Conservation (phyloP, 1,139 yeast species). For the Pichia sp. region DNA sequence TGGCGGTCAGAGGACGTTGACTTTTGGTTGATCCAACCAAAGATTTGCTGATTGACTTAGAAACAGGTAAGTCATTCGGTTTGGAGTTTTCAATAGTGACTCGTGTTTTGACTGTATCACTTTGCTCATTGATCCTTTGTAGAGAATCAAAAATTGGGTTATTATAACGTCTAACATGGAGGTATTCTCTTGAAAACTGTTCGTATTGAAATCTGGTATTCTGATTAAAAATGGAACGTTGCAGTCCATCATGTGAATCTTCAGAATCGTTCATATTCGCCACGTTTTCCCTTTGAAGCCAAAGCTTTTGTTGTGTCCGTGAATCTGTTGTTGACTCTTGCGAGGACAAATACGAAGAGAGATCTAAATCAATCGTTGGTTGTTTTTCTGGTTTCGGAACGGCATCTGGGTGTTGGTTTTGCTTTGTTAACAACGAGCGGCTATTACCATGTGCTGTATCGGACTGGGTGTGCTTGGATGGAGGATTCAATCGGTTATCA, state of each 20-base stretch:
- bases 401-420: neutral
- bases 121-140: conserved; percentile 20
- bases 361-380: conserved; percentile 7
- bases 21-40: no score
- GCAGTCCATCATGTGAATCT: conserved; percentile 6
- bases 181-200: conserved; percentile 63
- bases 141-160: conserved; percentile 65
- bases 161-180: conserved; percentile 57
- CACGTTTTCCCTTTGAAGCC: conserved; percentile 67
- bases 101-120: neutral
- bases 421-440: neutral
- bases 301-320: conserved; percentile 72
- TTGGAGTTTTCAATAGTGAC: neutral
- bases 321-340: conserved; percentile 38
- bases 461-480: no score
- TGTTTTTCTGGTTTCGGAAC: neutral
- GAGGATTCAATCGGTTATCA: no score
- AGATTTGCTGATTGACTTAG: no score
- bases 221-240: conserved; percentile 3
- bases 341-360: conserved; percentile 16
- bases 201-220: conserved; percentile 58
- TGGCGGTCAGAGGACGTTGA: no score
- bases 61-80: no score
- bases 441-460: no score
- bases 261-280: conserved; percentile 20